These are phyloP conservation scores for Mimosa pudica DNA, from an alignment of 306 rosid species.

Conservation along the genomic window DNA sequence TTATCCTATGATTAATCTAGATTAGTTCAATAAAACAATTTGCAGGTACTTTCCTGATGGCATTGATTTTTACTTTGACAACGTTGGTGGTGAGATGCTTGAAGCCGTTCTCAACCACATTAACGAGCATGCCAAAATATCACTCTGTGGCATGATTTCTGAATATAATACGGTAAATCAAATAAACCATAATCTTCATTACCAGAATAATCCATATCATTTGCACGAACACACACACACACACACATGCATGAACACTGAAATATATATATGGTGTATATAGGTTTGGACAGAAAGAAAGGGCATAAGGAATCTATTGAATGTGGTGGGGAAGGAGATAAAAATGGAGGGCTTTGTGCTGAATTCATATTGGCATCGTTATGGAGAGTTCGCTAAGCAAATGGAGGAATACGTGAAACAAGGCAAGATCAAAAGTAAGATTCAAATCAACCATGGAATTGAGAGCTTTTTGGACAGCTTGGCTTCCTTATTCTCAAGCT, in stretches of 20 bases:
- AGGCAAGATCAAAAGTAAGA: constrained; percentile 54
- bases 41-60: constrained; percentile 64
- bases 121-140: constrained; percentile 53
- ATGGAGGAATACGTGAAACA: constrained; percentile 57
- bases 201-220: not conserved
- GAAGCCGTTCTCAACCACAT: constrained; percentile 72
- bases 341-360: constrained; percentile 61
- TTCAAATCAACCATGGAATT: constrained; percentile 49
- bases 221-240: no score
- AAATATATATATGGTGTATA: not conserved
- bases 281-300: constrained; percentile 70
- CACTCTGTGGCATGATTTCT: constrained; percentile 72
- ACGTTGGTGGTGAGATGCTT: constrained; percentile 76
- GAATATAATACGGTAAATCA: constrained; percentile 54
- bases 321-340: constrained; percentile 63
- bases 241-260: no score
- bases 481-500: constrained; percentile 56
- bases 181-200: not conserved
- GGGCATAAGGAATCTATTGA: constrained; percentile 62
- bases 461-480: constrained; percentile 57
- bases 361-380: constrained; percentile 48
- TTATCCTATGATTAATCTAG: not conserved
- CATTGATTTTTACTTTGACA: constrained; percentile 64
- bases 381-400: constrained; percentile 55
- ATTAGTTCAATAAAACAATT: not conserved